A percentile compares a stretch with the other conserved stretches of the same genome.
These are phyloP conservation scores for Albugo laibachii DNA, from an alignment of 352 stramenopile species.

Conservation along the genomic window DNA sequence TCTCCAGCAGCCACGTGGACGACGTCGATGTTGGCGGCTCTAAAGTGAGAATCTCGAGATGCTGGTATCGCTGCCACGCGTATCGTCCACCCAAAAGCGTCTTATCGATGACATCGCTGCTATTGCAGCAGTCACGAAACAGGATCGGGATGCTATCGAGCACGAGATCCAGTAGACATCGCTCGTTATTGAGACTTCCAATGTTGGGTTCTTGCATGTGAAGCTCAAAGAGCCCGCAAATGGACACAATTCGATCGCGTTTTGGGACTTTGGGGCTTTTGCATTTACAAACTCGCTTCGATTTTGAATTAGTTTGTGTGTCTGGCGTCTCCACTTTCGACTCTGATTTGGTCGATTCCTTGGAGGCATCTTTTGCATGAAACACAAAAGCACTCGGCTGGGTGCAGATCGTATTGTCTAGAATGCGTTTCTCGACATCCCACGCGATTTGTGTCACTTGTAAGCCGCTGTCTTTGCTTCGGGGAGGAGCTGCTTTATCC, in stretches of 20 bases:
- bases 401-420: slow-evolving; percentile 44
- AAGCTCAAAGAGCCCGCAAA: slow-evolving; percentile 70
- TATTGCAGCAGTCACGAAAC: slow-evolving; percentile 48
- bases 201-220: slow-evolving; percentile 44
- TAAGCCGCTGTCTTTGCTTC: slow-evolving; percentile 12
- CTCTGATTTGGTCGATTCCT: neutral
- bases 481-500: neutral
- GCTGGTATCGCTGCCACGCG: slow-evolving; percentile 2
- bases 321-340: neutral
- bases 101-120: slow-evolving; percentile 68
- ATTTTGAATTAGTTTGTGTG: neutral
- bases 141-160: slow-evolving; percentile 75
- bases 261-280: neutral
- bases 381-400: slow-evolving; percentile 57
- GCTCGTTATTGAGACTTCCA: slow-evolving; percentile 56
- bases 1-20: slow-evolving; percentile 21
- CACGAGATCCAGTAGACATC: slow-evolving; percentile 55
- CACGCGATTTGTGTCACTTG: slow-evolving; percentile 35
- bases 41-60: neutral
- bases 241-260: slow-evolving; percentile 9
- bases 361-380: slow-evolving; percentile 11
- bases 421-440: slow-evolving; percentile 30
- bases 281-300: neutral
- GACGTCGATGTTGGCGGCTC: neutral
- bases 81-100: slow-evolving; percentile 65